Percentiles rank a stretch among this genome's conserved stretches.
phyloP scores from a whole-genome alignment of 139 green algal genomes.

The Haematococcus sp. region DNA sequence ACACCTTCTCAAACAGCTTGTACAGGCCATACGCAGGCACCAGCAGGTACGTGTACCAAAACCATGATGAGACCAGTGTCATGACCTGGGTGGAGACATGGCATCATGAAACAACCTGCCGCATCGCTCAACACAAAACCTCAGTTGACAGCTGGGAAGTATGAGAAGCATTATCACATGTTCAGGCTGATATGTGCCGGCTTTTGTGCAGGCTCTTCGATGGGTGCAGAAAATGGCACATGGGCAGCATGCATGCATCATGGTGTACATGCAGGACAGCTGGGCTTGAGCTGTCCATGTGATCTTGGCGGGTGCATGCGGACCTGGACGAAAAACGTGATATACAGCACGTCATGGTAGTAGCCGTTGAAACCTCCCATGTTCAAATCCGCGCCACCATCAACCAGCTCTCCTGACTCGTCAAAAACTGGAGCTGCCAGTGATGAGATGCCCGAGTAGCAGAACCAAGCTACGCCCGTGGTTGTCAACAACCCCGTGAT shows the following conservation, averaged over 20 bases:
- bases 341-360: conserved; percentile 73
- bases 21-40: conserved; percentile 41
- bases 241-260: not conserved
- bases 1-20: conserved; percentile 21
- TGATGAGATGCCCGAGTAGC: conserved; percentile 46
- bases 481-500: conserved; percentile 35
- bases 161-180: no score
- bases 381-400: conserved; percentile 64
- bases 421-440: conserved; percentile 53
- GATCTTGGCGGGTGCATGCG: not conserved
- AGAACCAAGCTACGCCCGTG: conserved; percentile 26
- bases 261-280: not conserved
- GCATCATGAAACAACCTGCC: no score
- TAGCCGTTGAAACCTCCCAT: conserved; percentile 64
- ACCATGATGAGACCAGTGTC: conserved; percentile 38
- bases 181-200: no score
- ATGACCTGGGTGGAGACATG: not conserved
- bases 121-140: no score
- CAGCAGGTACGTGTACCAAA: conserved; percentile 52
- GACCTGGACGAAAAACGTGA: conserved; percentile 62
- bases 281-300: not conserved
- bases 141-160: no score
- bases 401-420: conserved; percentile 56
- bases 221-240: no score
- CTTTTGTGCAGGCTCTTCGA: no score